These are phyloP conservation scores for Epichloe uncinata DNA, from an alignment of 2,329 filamentous ascomycete species.

Conservation along the genomic window DNA sequence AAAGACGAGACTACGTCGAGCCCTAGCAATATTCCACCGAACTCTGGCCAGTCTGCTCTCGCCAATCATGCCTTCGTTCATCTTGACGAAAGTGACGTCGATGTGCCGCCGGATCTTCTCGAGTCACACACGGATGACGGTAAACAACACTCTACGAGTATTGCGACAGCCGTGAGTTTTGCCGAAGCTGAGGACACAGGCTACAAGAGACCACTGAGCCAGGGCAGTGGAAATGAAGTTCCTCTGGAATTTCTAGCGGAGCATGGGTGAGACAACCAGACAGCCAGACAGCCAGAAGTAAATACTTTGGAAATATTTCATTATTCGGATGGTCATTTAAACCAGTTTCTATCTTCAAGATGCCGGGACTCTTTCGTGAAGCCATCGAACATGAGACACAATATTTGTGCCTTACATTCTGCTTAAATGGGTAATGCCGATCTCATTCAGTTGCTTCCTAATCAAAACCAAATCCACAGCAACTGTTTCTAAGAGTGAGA, in stretches of 20 bases:
- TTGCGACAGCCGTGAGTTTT: background rate
- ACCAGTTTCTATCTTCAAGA: no score
- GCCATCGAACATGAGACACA: no score
- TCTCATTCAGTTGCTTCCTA: no score
- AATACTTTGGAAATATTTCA: no score
- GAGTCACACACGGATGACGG: constrained; percentile 18
- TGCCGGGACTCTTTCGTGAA: no score
- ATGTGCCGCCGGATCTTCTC: constrained; percentile 14
- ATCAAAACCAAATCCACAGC: no score
- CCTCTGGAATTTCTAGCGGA: constrained; percentile 39
- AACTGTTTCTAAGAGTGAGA: no score
- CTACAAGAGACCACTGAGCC: constrained; percentile 10
- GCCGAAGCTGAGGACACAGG: background rate
- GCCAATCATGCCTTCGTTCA: background rate
- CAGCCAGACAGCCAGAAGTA: background rate
- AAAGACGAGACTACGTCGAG: background rate
- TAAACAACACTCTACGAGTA: constrained; percentile 5
- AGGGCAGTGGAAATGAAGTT: constrained; percentile 34
- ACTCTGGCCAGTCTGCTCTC: background rate
- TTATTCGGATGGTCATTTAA: no score
- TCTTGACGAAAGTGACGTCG: constrained; percentile 11
- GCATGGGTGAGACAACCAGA: constrained; percentile 14
- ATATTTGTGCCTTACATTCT: no score
- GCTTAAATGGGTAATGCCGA: no score
- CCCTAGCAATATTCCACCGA: background rate